Evolutionary conservation across 2,329 filamentous ascomycete genomes (phyloP).

Genomic region (Paecilomyces variotii): DNA sequence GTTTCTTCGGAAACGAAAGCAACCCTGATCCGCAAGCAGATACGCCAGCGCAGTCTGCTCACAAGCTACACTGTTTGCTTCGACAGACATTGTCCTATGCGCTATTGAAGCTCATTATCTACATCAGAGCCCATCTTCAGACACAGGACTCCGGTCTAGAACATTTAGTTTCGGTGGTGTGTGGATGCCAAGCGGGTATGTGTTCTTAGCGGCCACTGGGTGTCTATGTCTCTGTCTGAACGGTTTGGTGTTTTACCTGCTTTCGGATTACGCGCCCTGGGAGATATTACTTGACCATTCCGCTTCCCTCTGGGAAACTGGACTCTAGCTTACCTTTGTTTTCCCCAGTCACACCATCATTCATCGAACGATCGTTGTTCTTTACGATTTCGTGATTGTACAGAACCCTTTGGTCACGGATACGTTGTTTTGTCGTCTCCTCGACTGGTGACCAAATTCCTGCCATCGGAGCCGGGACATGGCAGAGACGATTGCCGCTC

Average conservation of each 20-base stretch:
- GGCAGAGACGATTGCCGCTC: slow-evolving; percentile 43
- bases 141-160: neutral
- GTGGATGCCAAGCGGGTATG: neutral
- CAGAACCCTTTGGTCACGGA: neutral
- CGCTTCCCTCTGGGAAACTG: slow-evolving; percentile 3
- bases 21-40: neutral
- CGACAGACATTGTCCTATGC: neutral
- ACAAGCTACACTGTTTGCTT: neutral
- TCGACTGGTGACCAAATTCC: neutral
- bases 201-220: neutral
- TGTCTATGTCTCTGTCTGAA: neutral
- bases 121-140: neutral
- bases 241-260: neutral
- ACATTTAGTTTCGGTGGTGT: neutral
- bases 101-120: neutral
- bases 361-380: neutral
- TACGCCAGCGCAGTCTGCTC: neutral
- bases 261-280: neutral
- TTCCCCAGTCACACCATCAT: neutral
- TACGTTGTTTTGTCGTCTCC: neutral
- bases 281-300: slow-evolving; percentile 11
- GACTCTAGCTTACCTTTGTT: neutral
- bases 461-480: slow-evolving; percentile 26
- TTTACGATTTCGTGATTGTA: neutral
- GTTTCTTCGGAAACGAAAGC: neutral